Base-by-base conservation (phyloP, 768 basidiomycete genomes). In the Rhizopogon vesiculosus region DNA sequence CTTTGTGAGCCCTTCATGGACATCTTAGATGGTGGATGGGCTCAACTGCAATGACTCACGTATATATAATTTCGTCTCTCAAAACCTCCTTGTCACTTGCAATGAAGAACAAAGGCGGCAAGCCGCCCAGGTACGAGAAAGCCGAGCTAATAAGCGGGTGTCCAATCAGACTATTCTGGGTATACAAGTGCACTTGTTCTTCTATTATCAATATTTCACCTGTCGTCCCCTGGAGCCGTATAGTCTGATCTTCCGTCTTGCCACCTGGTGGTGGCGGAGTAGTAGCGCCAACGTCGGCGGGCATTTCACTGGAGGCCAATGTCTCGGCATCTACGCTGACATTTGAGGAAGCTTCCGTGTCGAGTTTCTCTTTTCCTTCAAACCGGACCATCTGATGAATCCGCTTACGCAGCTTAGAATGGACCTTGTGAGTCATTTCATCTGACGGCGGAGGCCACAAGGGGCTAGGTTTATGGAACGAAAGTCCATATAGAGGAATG, bases 1-100 rank as follows among this genome's bases (percentile, higher is more conserved):
- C 97, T 66, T 89, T 93, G 66, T 98, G 96, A 0, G 96, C 94
- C 8, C 89, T 91, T 60, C 33, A 58, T n/a, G 33, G 35, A 43
- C 5, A 28, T 42, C n/a, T 45, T 15, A 39, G 8, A 15, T 13
- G 28, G 3, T 56, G 29, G 15, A 42, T n/a, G 2, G 28, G 40
- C 5, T 7, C 43, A 38, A 55, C 29, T n/a, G 31, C 42, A 56
- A 53, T 1, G 50, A 53, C 54, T 59, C 48, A 91, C 92, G 81
- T 73, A 65, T 92, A 98, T 31, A 98, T 83, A 35, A 92, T 85
- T 69, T 98, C 96, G 66, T 98, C 96, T 53, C 94, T 77, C 42
- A 98, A 70, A 0, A 96, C 92, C 72, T 98, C 96, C 62, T 87
- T 89, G 54, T 97, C 90, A 41, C 96, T 86, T 1, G 85, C 89